Evolutionary conservation across 2,329 filamentous ascomycete species (phyloP), one percentile per base, ranked within the genome.

Genomic region (Colletotrichum sp.): DNA sequence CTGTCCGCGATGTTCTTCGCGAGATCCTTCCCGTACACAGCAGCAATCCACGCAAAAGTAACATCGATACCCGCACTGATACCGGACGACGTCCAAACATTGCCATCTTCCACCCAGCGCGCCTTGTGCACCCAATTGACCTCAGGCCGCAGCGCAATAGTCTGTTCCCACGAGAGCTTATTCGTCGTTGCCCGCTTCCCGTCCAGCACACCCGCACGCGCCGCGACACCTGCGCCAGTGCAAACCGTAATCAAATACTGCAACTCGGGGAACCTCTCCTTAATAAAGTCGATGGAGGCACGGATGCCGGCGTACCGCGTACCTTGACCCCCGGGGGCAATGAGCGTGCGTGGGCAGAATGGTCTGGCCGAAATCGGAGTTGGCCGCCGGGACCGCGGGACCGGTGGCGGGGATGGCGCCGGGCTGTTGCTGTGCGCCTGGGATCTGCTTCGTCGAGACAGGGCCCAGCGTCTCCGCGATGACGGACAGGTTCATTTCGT

Each of bases 11-110:
- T 82, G 1, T 79, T 79, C 28, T 83, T 80, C 3, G 91, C 91
- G 16, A 86, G 81, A 3, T 87, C 87, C 58, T 88, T 85, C 1
- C 91, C 91, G 81, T 88, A 93, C 6, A 89, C 82, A 36, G 86
- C 83, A 43, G 80, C 86, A 22, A 93, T 85, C 82, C 89, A 93
- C 2, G 89, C 91, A 80, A 91, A 86, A 58, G 87, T 89, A 75
- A 90, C 84, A 84, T 94, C 92, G 61, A 92, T 93, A 0, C 92
- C 92, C 2, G 92, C 91, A 72, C 86, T 88, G 7, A 93, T 87
- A 0, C 91, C 91, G 0, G 88, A 89, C 2, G 87, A 88, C 3
- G 89, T 91, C 90, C 91, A 93, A 3, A 92, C 82, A 71, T 91
- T 89, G 0, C 88, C 90, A 80, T 91, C 89, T 0, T 83, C 82